Conservation (phyloP, 495 filamentous ascomycete genomes). For the Penicillium paxilli region DNA sequence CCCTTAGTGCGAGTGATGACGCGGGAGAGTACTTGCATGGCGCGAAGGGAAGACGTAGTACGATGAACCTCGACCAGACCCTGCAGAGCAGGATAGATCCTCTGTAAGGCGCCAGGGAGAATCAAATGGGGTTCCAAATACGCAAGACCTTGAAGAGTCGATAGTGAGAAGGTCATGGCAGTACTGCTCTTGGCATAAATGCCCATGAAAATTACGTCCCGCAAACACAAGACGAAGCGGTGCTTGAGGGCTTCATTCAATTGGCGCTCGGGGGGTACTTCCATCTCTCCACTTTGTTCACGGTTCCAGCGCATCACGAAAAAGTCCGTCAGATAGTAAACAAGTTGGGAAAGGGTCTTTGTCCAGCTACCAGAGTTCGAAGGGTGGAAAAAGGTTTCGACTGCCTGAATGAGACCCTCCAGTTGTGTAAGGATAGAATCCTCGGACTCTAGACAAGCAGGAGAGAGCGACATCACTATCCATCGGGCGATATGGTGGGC, state of each 20-base stretch:
- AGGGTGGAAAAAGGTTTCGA: conserved; percentile 98
- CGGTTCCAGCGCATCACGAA: conserved; percentile 98
- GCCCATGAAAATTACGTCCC: conserved; percentile 96
- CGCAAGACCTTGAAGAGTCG: conserved; percentile 82
- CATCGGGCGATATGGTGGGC: conserved; percentile 92
- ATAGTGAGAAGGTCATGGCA: conserved; percentile 87
- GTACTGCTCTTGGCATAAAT: conserved; percentile 93
- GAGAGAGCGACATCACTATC: conserved; percentile 93
- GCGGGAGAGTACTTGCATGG: conserved; percentile 84
- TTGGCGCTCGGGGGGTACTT: conserved; percentile 73
- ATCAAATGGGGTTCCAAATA: conserved; percentile 92
- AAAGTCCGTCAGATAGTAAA: conserved; percentile 91
- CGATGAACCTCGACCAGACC: conserved; percentile 96
- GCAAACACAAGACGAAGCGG: conserved; percentile 86
- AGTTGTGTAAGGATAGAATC: conserved; percentile 81
- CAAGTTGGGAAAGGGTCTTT: conserved; percentile 81
- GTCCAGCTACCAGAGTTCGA: conserved; percentile 96
- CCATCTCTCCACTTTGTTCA: conserved; percentile 88
- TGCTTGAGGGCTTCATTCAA: conserved; percentile 79
- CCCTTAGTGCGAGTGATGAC: conserved; percentile 89
- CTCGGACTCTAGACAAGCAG: conserved; percentile 71
- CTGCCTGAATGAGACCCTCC: conserved; percentile 90
- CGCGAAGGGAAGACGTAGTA: conserved; percentile 88
- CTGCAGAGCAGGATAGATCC: conserved; percentile 95
- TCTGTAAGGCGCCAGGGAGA: conserved; percentile 87